Evolutionary conservation across 2,329 filamentous ascomycete species (phyloP).

Genomic region (Stylonectria norvegica): DNA sequence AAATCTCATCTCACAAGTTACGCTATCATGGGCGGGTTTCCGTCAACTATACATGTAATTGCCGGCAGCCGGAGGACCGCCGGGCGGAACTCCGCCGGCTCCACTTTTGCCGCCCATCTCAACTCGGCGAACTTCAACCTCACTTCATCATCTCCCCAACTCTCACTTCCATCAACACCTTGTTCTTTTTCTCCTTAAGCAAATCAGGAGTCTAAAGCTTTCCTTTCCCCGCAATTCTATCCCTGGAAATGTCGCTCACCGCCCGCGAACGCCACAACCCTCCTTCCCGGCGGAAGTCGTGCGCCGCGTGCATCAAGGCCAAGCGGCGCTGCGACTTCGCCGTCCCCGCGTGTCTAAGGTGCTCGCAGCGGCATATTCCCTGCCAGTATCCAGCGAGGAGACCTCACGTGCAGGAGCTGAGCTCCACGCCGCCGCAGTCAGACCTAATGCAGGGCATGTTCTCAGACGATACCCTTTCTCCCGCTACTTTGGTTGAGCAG

Average conservation of each 20-base stretch:
- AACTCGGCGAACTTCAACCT: neutral
- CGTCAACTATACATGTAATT: no score
- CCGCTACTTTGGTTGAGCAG: conserved; percentile 1
- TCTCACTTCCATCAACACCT: neutral
- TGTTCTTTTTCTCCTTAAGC: neutral
- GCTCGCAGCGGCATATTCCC: conserved; percentile 42
- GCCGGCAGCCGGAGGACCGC: conserved; percentile 5
- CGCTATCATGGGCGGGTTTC: conserved; percentile 6
- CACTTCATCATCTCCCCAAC: conserved; percentile 1
- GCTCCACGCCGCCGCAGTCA: neutral
- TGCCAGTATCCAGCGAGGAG: conserved; percentile 44
- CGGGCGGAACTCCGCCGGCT: conserved; percentile 29
- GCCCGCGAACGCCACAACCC: conserved; percentile 41
- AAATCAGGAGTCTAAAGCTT: neutral
- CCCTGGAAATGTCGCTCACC: conserved; percentile 28
- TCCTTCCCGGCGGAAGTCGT: conserved; percentile 53
- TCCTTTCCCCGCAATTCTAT: neutral
- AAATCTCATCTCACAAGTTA: no score
- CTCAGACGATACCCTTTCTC: conserved; percentile 7
- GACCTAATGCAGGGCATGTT: conserved; percentile 11
- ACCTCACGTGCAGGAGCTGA: conserved; percentile 1
- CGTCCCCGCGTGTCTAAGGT: conserved; percentile 51
- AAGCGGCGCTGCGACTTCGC: conserved; percentile 56
- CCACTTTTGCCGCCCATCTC: conserved; percentile 19
- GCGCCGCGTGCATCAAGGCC: conserved; percentile 52